Base-by-base conservation (phyloP, 169 alveolate species). In the Cryptosporidium muris region DNA sequence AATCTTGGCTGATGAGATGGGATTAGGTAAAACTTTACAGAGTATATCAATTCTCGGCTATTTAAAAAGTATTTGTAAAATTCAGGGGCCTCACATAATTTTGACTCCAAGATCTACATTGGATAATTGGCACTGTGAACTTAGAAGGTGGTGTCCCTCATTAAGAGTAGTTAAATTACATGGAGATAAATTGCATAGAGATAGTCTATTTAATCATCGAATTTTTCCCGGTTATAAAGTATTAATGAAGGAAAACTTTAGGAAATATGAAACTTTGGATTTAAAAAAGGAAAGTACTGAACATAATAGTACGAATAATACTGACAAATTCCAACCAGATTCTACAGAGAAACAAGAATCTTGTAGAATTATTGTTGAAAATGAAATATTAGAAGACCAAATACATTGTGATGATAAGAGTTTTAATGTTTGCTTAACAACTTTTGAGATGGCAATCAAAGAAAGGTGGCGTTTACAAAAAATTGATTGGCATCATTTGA, bases 1-100 rank as follows among this genome's bases (percentile, higher is more conserved):
- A 3, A 95, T 95, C 54, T 88, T 95, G 62, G 97, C 97, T 2
- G 97, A 95, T 92, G 97, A 95, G 67, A 95, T 95, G 97, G 97
- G 97, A 5, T 88, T 95, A 51, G 97, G 97, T 3, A 95, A 95
- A 88, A 95, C 97, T 36, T 92, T 95, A 2, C 91, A 95, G 64
- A 91, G 95, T 1, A 93, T 95, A 42, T 91, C 96, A 7, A 82
- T 95, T 81, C 54, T 95, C 6, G 96, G 95, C 6, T 89, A 53
- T 52, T 25, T 91, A 56, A 80, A 66, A 45, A 81, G 89, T 60
- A 37, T 63, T 40, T 82, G 81, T 62, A 54, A 64, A 12, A 88
- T 89, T 6, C 64, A 53, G 34, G 92, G 94, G 3, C 94, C 95
- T 37, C 92, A 90, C 82, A 80, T 94, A 64, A 91, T 94, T 53